phyloP scores from a whole-genome alignment of 495 filamentous ascomycete species.

The Penicillium manginii region DNA sequence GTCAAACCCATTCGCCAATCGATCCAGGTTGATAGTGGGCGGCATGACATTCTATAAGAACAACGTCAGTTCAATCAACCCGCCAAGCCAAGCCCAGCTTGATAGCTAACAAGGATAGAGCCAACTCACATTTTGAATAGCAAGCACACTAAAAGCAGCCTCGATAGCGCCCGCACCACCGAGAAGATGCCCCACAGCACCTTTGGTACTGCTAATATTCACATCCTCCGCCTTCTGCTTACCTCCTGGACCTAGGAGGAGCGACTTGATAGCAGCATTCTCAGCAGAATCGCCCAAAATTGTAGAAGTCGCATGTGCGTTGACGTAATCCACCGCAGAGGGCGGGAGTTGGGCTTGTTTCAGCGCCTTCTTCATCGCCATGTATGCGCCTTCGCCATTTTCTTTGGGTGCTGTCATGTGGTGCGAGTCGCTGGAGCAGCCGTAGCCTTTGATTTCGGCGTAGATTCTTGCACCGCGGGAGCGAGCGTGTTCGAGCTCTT shows the following conservation, averaged over 20 bases:
- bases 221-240: conserved; percentile 63
- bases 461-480: conserved; percentile 79
- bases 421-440: conserved; percentile 82
- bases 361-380: conserved; percentile 85
- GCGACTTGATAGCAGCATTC: conserved; percentile 75
- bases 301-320: conserved; percentile 93
- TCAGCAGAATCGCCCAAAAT: conserved; percentile 85
- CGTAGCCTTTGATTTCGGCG: conserved; percentile 88
- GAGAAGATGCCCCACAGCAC: conserved; percentile 88
- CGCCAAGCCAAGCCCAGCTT: not conserved
- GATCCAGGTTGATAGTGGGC: conserved; percentile 82
- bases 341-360: conserved; percentile 72
- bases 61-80: conserved; percentile 24
- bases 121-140: conserved; percentile 72
- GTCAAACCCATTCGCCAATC: conserved; percentile 68
- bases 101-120: no score
- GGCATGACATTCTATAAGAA: conserved; percentile 70
- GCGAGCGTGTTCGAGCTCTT: conserved; percentile 89
- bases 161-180: conserved; percentile 91
- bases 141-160: conserved; percentile 79
- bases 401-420: conserved; percentile 89
- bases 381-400: conserved; percentile 76
- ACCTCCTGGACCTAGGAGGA: conserved; percentile 77
- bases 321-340: conserved; percentile 81
- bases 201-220: conserved; percentile 91